Percentiles rank a stretch among this genome's conserved stretches.
Evolutionary conservation across 1,284 basidiomycete species (phyloP).

Genomic region (Afroboletus lepidellus): DNA sequence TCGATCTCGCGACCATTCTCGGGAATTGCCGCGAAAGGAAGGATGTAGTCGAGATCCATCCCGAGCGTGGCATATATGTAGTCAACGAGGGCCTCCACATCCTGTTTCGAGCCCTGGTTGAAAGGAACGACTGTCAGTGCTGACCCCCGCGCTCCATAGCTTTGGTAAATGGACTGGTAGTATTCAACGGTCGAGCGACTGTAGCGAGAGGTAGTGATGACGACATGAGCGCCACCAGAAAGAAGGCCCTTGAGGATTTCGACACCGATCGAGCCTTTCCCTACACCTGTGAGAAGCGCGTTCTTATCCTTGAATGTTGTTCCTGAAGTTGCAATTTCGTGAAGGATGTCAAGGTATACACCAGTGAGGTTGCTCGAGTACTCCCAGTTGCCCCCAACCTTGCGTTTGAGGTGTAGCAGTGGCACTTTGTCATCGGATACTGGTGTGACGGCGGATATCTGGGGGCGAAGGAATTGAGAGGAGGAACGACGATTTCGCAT

Average conservation of each 20-base stretch:
- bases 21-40: constrained; percentile 97
- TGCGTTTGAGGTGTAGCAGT: constrained; percentile 94
- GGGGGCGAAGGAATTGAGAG: constrained; percentile 92
- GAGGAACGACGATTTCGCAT: constrained; percentile 81
- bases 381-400: constrained; percentile 94
- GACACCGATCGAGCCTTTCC: constrained; percentile 95
- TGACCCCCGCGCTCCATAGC: constrained; percentile 91
- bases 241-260: constrained; percentile 97
- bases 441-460: constrained; percentile 72
- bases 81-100: constrained; percentile 95
- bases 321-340: constrained; percentile 97
- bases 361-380: constrained; percentile 96
- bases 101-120: constrained; percentile 98
- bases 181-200: constrained; percentile 94
- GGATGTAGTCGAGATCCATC: constrained; percentile 96
- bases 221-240: constrained; percentile 93
- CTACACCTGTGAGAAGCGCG: constrained; percentile 95
- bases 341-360: constrained; percentile 93
- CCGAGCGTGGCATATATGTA: constrained; percentile 96
- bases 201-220: constrained; percentile 96
- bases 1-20: constrained; percentile 99
- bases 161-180: constrained; percentile 98
- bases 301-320: constrained; percentile 99
- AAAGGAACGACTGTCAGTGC: constrained; percentile 97
- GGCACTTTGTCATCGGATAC: constrained; percentile 91